Evolutionary conservation across 31 red algal genomes (phyloP), one percentile per base, ranked within the genome.

Genomic region (Porphyra umbilicalis): DNA sequence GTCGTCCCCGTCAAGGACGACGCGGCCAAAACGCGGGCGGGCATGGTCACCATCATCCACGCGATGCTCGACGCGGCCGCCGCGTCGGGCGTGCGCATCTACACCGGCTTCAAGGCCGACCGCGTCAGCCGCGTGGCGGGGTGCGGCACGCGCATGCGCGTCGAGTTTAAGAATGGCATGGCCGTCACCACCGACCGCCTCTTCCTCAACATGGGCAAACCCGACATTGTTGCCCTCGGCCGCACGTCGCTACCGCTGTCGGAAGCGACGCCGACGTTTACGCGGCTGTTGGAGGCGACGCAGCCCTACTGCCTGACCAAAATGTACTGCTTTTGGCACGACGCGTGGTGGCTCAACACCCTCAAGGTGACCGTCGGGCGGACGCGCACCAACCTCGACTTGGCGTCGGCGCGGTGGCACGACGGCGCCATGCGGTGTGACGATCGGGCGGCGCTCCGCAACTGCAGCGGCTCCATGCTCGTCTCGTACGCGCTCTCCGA

Each of bases 281-380:
- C 44, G 36, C 29, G 75, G 32, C 77, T 80, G 4, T 74, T 83
- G 1, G 86, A 88, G 25, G 36, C 82, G 40, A 84, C 37, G 5
- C 68, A 33, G 37, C 34, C 35, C 25, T 33, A 77, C 34, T 16
- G 67, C 32, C 37, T 75, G 34, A 42, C 88, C 35, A 90, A 90
- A 76, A 85, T 77, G 77, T 85, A 90, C 30, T 85, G 88, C 75
- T 85, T 90, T 75, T 85, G 88, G 88, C 83, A 81, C 33, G 88
- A 90, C 36, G 88, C 77, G 18, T 85, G 88, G 88, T 90, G 88
- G 88, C 25, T 90, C 16, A 80, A 76, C 2, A 80, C 80, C 35
- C 75, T 90, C 79, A 81, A 80, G 6, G 30, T 31, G 77, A 84
- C 75, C 32, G 34, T 57, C 42, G 88, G 82, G 30, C 35, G 39